Percentiles rank a stretch among this genome's conserved stretches.
These are phyloP conservation scores for Sideroxylon spinosum DNA, from an alignment of 179 eudicot genomes.

Conservation along the genomic window DNA sequence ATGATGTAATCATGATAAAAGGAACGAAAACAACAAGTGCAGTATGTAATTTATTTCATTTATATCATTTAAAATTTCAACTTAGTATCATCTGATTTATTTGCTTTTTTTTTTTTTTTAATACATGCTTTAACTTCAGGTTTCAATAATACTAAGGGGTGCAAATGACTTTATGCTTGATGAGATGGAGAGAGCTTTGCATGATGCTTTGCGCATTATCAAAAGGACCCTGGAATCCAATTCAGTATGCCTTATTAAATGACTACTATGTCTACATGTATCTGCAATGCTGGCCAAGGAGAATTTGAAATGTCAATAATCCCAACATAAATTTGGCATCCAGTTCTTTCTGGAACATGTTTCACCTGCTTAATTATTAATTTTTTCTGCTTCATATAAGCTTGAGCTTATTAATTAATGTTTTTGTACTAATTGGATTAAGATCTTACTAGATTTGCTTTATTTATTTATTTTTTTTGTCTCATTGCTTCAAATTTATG, in stretches of 20 bases:
- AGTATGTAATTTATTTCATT: slow-evolving; percentile 40
- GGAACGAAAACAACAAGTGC: slow-evolving; percentile 87
- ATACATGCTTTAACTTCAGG: slow-evolving; percentile 56
- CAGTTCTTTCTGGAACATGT: not conserved
- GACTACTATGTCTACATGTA: not conserved
- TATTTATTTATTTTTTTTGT: too few species aligned
- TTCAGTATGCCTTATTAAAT: slow-evolving; percentile 39
- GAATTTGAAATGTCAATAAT: slow-evolving; percentile 5
- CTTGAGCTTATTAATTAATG: not conserved
- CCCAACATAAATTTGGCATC: not conserved
- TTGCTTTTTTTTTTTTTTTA: too few species aligned
- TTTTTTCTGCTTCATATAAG: not conserved
- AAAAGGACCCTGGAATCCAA: slow-evolving; percentile 93
- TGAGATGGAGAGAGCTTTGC: slow-evolving; percentile 97
- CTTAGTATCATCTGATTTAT: not conserved
- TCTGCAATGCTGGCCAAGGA: not conserved
- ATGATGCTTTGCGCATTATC: slow-evolving; percentile 90
- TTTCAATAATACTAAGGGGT: slow-evolving; percentile 78
- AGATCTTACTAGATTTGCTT: too few species aligned
- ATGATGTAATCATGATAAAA: slow-evolving; percentile 91
- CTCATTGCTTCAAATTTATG: too few species aligned
- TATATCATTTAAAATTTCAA: not conserved
- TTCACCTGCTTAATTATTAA: too few species aligned
- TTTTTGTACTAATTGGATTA: too few species aligned
- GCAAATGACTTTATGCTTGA: slow-evolving; percentile 98